Evolutionary conservation across 176 grass and related monocot species (phyloP).

Genomic region (Pharus latifolius): DNA sequence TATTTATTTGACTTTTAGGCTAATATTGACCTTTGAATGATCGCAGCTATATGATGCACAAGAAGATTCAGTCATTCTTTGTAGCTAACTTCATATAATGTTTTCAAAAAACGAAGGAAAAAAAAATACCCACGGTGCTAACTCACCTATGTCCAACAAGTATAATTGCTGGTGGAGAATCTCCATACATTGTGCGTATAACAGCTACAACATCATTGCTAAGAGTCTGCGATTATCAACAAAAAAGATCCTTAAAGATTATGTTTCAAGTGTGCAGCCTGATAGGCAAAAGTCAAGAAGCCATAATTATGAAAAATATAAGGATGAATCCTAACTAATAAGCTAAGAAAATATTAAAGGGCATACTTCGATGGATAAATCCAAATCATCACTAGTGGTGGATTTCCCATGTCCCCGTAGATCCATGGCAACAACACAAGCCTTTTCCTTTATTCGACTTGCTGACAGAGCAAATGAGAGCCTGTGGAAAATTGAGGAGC

Average conservation of each 20-base stretch:
- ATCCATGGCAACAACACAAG: conserved; percentile 74
- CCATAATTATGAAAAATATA: background rate
- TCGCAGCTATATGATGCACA: background rate
- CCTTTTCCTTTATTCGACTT: conserved; percentile 70
- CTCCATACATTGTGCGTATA: conserved; percentile 65
- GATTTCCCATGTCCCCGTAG: conserved; percentile 87
- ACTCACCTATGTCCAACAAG: conserved; percentile 90
- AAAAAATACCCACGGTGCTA: background rate
- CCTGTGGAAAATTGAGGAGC: conserved; percentile 35
- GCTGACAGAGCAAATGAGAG: conserved; percentile 94
- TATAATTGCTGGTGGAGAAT: conserved; percentile 85
- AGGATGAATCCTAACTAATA: background rate
- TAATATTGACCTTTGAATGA: background rate
- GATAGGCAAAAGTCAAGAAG: background rate
- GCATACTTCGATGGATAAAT: conserved; percentile 88
- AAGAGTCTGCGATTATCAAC: conserved; percentile 58
- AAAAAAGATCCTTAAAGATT: background rate
- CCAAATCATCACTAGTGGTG: conserved; percentile 61
- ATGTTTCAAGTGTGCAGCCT: background rate
- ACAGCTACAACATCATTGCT: conserved; percentile 71
- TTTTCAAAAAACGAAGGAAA: background rate
- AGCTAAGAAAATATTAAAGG: background rate
- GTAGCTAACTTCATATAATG: background rate
- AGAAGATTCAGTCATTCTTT: background rate
- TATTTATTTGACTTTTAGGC: too few relatives aligned